phyloP scores from a whole-genome alignment of 345 rosid genomes.

The Excoecaria agallocha region DNA sequence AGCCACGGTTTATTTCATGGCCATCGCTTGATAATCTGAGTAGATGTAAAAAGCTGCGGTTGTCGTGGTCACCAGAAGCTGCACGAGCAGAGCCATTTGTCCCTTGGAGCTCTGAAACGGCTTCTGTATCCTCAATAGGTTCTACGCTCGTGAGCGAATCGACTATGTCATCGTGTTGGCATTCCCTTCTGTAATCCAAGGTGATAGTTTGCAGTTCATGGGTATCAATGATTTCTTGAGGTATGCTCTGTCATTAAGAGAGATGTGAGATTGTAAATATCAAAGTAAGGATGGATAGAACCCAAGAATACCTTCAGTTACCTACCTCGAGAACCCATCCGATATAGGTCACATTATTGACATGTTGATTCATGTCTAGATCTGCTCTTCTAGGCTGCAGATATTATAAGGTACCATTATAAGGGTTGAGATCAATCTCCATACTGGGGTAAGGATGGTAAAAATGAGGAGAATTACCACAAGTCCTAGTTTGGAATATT shows the following conservation, averaged over 20 bases:
- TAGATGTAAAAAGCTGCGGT: slow-evolving; percentile 61
- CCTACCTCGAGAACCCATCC: slow-evolving; percentile 95
- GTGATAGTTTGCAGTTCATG: slow-evolving; percentile 83
- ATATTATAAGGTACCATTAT: not conserved
- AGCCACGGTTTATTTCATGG: slow-evolving; percentile 80
- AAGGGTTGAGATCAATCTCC: not conserved
- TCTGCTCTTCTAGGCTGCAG: slow-evolving; percentile 86
- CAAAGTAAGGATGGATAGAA: not conserved
- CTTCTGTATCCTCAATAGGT: slow-evolving; percentile 25
- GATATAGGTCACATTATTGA: slow-evolving; percentile 81
- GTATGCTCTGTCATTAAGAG: slow-evolving; percentile 71
- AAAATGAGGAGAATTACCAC: slow-evolving; percentile 41
- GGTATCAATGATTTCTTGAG: slow-evolving; percentile 78
- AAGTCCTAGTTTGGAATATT: slow-evolving; percentile 65
- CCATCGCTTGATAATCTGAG: slow-evolving; percentile 70
- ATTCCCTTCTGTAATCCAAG: slow-evolving; percentile 82
- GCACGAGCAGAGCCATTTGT: slow-evolving; percentile 56
- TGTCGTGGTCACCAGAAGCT: slow-evolving; percentile 24
- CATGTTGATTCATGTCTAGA: slow-evolving; percentile 98
- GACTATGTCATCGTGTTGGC: slow-evolving; percentile 77
- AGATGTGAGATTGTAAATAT: not conserved
- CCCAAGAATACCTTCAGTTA: slow-evolving; percentile 8
- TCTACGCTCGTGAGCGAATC: slow-evolving; percentile 81
- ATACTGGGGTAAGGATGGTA: not conserved
- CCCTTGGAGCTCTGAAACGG: slow-evolving; percentile 32